Evolutionary conservation across 352 stramenopile species (phyloP), one percentile per base, ranked within the genome.

Genomic region (Globisporangium middletonii): DNA sequence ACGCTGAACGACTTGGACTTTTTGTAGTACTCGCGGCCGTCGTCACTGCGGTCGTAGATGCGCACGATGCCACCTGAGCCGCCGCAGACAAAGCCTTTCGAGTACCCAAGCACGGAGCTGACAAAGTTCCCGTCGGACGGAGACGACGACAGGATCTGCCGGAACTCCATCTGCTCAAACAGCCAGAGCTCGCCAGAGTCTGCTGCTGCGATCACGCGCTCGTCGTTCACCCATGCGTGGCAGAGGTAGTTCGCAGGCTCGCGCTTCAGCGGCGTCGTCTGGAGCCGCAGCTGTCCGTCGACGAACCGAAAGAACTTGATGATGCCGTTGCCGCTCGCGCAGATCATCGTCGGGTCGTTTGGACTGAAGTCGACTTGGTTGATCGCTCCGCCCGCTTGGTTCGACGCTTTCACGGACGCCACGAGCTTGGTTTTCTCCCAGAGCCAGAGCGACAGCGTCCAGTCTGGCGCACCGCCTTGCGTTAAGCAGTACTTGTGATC

Each of bases 141-240:
- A 4, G 88, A 94, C 3, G 77, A 82, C 2, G 66, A 67, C 50
- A 96, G 67, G 7, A 92, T 70, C 26, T 88, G 80, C 9, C 88
- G 77, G 62, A 97, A 95, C 55, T 98, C 94, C 49, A 96, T 81
- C 67, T 87, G 83, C 53, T 98, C 92, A 63, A 98, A 97, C 8
- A 98, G 46, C 77, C 74, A 98, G 28, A 98, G 63, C 48, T 97
- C 88, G 0, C 92, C 93, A 0, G 76, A 82, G 63, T 96, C 88
- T 0, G 91, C 93, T 2, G 88, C 86, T 7, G 92, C 84, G 3
- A 98, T 69, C 5, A 98, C 73, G 12, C 89, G 79, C 15, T 98
- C 92, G 37, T 98, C 91, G 9, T 66, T 83, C 27, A 98, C 77
- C 93, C 93, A 98, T 12, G 75, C 73, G 46, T 98, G 94, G 19